Base-by-base conservation (phyloP, 164 flowering plant species). In the Euptelea pleiosperma region DNA sequence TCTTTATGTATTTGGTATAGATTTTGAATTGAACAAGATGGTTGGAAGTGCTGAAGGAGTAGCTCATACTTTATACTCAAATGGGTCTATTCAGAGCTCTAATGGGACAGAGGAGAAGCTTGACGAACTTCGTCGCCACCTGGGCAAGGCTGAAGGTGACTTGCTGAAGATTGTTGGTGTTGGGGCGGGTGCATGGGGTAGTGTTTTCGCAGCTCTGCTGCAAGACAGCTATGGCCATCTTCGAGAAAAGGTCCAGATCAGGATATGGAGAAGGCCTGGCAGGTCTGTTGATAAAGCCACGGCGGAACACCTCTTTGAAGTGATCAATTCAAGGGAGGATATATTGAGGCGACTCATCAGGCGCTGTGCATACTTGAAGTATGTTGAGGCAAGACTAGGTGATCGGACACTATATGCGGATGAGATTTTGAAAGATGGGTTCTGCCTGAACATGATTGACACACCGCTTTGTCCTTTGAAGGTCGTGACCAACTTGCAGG, bases 101-200 rank as follows among this genome's bases (percentile, higher is more conserved):
- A 80, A 73, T 67, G 78, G 84, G 4, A 50, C 48, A 12, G 74
- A 73, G 42, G 71, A 70, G 29, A 73, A 70, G 74, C 83, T 87
- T n/a, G 90, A 89, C 60, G 94, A 89, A 70, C 60, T 90, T 31
- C 82, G 97, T 0, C 66, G 53, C 4, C 75, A 82, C 15, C 40
- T 90, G 39, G 97, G 97, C 3, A 90, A 87, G 69, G 65, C 87
- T 0, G 85, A 90, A 2, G 90, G 85, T 1, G 97, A 87, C 61
- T 75, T 78, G 15, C 56, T 90, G 60, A 87, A 74, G 69, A 85
- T 90, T 36, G 95, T 87, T 26, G 84, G 95, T 25, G 85, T 87
- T 43, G 97, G 95, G 1, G 97, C 90, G 0, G 97, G 97, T 39
- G 97, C 97, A 44, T 90, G 97, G 97, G 97, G 95, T 12, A 83